phyloP scores from a whole-genome alignment of 441 rosid species.

The Populus hybrid region DNA sequence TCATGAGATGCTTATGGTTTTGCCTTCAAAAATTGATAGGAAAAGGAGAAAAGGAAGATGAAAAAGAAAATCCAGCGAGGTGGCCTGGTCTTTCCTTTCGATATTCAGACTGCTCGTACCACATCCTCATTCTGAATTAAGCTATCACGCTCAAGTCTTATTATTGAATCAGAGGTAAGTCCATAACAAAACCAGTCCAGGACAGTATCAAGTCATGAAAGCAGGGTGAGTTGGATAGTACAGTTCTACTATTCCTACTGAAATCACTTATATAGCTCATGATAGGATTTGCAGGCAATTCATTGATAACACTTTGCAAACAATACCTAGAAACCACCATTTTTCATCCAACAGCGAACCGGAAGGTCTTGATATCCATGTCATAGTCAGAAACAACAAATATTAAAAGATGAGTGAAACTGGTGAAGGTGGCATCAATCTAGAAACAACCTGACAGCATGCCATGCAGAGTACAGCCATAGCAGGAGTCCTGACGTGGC shows the following conservation, averaged over 20 bases:
- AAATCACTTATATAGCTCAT: background rate
- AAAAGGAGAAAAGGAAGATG: background rate
- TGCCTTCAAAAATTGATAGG: background rate
- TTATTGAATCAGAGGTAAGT: background rate
- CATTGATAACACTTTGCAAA: background rate
- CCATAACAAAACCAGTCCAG: background rate
- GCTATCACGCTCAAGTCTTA: background rate
- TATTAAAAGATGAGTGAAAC: constrained; percentile 1
- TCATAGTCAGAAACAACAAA: background rate
- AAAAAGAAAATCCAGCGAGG: background rate
- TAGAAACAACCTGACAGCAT: constrained; percentile 80
- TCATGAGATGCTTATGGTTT: too few relatives aligned
- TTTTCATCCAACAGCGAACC: background rate
- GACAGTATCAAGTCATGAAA: background rate
- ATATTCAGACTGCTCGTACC: background rate
- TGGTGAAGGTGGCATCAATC: constrained; percentile 11
- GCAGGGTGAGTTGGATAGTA: background rate
- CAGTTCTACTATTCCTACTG: background rate
- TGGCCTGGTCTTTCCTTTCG: background rate
- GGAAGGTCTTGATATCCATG: background rate
- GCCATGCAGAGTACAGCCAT: constrained; percentile 99
- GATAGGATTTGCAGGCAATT: background rate
- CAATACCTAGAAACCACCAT: background rate
- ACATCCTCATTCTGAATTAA: background rate
- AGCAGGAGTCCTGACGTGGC: constrained; percentile 82